These are phyloP conservation scores for Lactarius tabidus DNA, from an alignment of 768 basidiomycete species.

Conservation along the genomic window DNA sequence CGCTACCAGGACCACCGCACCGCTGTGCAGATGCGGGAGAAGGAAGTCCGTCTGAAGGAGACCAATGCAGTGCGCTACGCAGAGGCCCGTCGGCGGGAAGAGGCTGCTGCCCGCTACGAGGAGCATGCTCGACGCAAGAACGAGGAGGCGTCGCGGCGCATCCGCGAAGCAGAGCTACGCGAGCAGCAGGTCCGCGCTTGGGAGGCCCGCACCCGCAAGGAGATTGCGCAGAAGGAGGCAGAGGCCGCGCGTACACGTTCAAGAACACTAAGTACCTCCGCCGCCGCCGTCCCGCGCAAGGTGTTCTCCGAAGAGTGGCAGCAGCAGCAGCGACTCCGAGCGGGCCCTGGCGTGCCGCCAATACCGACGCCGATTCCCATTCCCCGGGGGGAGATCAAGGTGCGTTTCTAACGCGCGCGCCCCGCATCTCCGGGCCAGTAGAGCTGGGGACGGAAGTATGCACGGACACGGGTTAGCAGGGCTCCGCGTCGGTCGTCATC, in stretches of 20 bases:
- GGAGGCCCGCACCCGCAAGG: conserved; percentile 12
- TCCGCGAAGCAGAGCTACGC: conserved; percentile 9
- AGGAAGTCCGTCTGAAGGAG: conserved; percentile 19
- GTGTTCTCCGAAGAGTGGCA: conserved; percentile 9
- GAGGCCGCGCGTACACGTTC: not conserved
- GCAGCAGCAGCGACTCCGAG: conserved; percentile 6
- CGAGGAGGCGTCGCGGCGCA: conserved; percentile 18
- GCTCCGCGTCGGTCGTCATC: conserved; percentile 4
- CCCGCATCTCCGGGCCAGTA: not conserved
- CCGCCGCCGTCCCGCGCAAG: conserved; percentile 2
- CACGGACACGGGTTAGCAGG: conserved; percentile 5
- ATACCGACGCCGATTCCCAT: not conserved
- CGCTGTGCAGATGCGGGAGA: conserved; percentile 8
- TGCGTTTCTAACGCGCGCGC: conserved; percentile 11
- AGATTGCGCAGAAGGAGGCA: conserved; percentile 11
- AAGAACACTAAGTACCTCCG: not conserved
- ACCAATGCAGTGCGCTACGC: conserved; percentile 3
- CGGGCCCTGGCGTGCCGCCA: not conserved
- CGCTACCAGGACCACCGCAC: conserved; percentile 12
- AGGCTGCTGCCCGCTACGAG: conserved; percentile 18
- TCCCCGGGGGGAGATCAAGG: conserved; percentile 11
- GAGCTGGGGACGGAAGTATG: conserved; percentile 1
- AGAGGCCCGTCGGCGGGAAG: conserved; percentile 19
- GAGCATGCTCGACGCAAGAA: conserved; percentile 17
- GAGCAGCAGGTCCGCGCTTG: conserved; percentile 10